Base-by-base conservation (phyloP, 2,329 filamentous ascomycete genomes). In the Huntiella abstrusa region DNA sequence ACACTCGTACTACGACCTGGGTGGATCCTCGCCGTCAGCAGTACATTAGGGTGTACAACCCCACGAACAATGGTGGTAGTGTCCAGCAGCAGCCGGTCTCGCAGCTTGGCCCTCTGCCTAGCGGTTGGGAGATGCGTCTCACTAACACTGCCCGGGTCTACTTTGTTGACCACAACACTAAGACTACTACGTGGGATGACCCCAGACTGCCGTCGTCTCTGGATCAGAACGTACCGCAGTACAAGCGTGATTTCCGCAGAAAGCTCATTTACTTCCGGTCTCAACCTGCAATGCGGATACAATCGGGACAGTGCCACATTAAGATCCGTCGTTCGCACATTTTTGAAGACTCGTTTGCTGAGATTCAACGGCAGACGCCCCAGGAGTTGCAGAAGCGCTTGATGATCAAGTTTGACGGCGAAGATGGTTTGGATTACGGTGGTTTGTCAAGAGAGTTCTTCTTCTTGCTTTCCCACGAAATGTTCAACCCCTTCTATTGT, bases 401-500 rank as follows among this genome's bases (percentile, higher is more conserved):
- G 53, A 98, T 98, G 91, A 94, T 98, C 65, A 98, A 98, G 66
- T 98, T 98, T 55, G 91, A 98, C 55, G 91, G 91, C 42, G 91
- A 98, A 66, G 91, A 98, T 57, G 91, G 91, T 64, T 68, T 98
- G 51, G 91, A 98, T 64, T 98, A 98, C 58, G 91, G 91, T 62
- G 91, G 91, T 71, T 73, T 98, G 47, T 98, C 91, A 33, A 75
- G 87, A 73, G 91, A 98, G 64, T 98, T 98, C 70, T 98, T 98
- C 71, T 98, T 98, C 77, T 70, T 98, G 36, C 75, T 98, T 47
- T 96, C 88, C 12, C 91, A 98, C 65, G 91, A 98, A 68, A 98
- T 98, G 91, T 98, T 98, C 69, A 98, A 98, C 63, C 91, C 91
- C 32, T 98, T 98, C 67, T 98, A 98, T 68, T 98, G 91, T 62